Evolutionary conservation across 2,329 filamentous ascomycete genomes (phyloP).

Genomic region (Samsoniella hepiali): DNA sequence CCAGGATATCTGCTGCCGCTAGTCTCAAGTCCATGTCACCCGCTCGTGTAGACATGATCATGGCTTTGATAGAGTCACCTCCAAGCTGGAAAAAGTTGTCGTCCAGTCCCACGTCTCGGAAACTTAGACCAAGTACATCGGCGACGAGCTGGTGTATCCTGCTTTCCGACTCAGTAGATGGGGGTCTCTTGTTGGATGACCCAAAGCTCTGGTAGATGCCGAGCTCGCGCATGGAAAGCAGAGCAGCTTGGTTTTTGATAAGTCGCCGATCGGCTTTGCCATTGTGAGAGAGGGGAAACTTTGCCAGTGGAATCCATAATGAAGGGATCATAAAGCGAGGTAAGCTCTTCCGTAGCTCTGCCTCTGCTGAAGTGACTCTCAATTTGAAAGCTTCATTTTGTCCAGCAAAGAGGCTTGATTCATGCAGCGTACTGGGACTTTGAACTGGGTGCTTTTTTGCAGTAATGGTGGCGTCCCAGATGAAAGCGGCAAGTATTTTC

Average conservation of each 20-base stretch:
- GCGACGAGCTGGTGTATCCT: conserved; percentile 8
- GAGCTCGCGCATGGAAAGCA: neutral
- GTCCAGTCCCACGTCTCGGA: conserved; percentile 31
- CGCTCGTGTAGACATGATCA: conserved; percentile 23
- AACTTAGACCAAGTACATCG: neutral
- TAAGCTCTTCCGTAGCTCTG: neutral
- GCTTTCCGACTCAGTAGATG: neutral
- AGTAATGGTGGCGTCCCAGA: neutral
- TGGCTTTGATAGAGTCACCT: conserved; percentile 44
- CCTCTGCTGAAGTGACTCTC: neutral
- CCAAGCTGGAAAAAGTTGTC: conserved; percentile 46
- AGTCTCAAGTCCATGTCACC: neutral
- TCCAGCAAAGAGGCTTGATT: neutral
- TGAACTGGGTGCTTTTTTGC: neutral
- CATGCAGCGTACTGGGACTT: neutral
- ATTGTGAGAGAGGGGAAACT: neutral
- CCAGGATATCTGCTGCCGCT: conserved; percentile 41
- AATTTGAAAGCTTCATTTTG: neutral
- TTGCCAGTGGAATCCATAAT: neutral
- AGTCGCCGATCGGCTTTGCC: conserved; percentile 1
- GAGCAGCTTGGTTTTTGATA: neutral
- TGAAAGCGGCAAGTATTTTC: conserved; percentile 36
- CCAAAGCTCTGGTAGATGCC: neutral
- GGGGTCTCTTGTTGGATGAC: neutral
- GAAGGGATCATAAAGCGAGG: conserved; percentile 10